phyloP scores from a whole-genome alignment of 345 rosid genomes.

The Populus davidiana region DNA sequence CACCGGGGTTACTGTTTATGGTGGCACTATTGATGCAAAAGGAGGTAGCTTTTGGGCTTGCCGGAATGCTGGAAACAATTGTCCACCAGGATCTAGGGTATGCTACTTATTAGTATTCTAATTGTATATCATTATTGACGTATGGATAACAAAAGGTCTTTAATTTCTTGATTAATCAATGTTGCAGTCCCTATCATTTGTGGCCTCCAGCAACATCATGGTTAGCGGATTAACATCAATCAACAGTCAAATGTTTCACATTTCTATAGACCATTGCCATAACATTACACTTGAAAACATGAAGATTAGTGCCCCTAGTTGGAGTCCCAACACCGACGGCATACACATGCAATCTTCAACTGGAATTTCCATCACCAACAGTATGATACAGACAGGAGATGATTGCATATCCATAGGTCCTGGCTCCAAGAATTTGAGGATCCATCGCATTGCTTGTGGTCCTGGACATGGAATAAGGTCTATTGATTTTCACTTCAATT shows the following conservation, averaged over 20 bases:
- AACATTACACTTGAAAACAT: conserved; percentile 21
- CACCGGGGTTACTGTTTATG: conserved; percentile 5
- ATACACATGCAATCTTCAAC: conserved; percentile 38
- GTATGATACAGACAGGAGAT: conserved; percentile 38
- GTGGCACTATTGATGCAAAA: conserved; percentile 29
- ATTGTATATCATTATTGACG: no score
- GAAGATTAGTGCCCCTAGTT: conserved; percentile 28
- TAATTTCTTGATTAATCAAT: not conserved
- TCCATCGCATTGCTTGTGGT: conserved; percentile 29
- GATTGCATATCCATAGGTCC: conserved; percentile 48
- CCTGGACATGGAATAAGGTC: conserved; percentile 54
- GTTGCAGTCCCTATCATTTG: conserved; percentile 40
- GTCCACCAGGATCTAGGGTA: conserved; percentile 32
- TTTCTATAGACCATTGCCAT: conserved; percentile 30
- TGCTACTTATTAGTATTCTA: not conserved
- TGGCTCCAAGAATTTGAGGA: conserved; percentile 34
- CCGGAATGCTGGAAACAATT: conserved; percentile 16
- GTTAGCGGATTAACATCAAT: conserved; percentile 33
- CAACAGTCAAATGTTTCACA: conserved; percentile 38
- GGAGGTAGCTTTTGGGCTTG: conserved; percentile 31
- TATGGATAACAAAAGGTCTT: no score
- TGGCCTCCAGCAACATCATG: conserved; percentile 26
- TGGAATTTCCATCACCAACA: conserved; percentile 26
- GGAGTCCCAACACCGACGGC: conserved; percentile 53
- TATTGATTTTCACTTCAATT: no score